Conservation (phyloP, 2,329 filamentous ascomycete genomes). For the Neofusicoccum ribis region DNA sequence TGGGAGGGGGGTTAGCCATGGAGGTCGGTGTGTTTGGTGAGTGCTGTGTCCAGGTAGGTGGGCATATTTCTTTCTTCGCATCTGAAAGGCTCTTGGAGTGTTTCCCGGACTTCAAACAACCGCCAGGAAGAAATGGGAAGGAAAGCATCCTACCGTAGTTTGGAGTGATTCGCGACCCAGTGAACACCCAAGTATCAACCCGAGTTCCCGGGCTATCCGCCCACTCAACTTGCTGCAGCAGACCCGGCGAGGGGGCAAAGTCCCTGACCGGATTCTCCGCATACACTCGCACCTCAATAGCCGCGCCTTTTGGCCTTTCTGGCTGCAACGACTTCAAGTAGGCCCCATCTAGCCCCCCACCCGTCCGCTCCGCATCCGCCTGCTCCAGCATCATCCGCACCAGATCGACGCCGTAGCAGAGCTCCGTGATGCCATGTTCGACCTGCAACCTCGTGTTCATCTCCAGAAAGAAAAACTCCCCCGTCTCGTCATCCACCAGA, state of each 20-base stretch:
- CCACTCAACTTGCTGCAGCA: slow-evolving; percentile 59
- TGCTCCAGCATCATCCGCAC: slow-evolving; percentile 59
- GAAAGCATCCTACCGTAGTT: slow-evolving; percentile 46
- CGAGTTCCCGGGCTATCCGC: slow-evolving; percentile 50
- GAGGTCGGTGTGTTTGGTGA: background rate
- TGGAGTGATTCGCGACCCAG: slow-evolving; percentile 57
- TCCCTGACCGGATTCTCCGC: slow-evolving; percentile 60
- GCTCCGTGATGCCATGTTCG: slow-evolving; percentile 59
- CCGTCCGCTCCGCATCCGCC: slow-evolving; percentile 52
- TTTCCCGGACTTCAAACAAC: too few relatives aligned
- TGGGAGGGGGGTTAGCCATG: slow-evolving; percentile 17
- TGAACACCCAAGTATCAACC: slow-evolving; percentile 65
- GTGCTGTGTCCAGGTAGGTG: background rate
- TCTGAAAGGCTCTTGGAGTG: too few relatives aligned
- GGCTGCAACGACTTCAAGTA: slow-evolving; percentile 47
- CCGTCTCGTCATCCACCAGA: slow-evolving; percentile 77
- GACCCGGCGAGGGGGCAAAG: slow-evolving; percentile 61
- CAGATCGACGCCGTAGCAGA: slow-evolving; percentile 56
- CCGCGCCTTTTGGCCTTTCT: slow-evolving; percentile 45
- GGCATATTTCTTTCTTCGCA: too few relatives aligned
- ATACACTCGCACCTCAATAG: slow-evolving; percentile 58
- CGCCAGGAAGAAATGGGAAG: slow-evolving; percentile 17
- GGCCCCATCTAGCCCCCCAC: slow-evolving; percentile 46
- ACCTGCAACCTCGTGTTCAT: slow-evolving; percentile 62
- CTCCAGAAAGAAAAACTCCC: slow-evolving; percentile 70